A percentile compares a stretch with the other conserved stretches of the same genome.
phyloP scores from a whole-genome alignment of 495 filamentous ascomycete species.

The Evansstolkia leycettana region DNA sequence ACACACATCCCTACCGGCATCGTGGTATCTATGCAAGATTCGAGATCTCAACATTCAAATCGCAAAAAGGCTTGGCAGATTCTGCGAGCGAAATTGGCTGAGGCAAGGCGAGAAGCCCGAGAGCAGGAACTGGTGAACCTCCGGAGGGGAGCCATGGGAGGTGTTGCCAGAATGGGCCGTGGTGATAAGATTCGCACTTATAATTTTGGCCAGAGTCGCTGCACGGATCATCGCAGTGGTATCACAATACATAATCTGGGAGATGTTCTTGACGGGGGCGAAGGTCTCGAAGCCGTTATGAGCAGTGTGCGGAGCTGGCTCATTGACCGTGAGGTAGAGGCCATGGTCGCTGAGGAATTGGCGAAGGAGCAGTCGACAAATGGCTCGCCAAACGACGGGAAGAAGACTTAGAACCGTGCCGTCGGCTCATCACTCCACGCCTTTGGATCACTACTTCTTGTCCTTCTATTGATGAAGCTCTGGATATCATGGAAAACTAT shows the following conservation, averaged over 20 bases:
- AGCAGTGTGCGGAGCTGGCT: constrained; percentile 74
- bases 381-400: not conserved
- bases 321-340: constrained; percentile 61
- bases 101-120: constrained; percentile 65
- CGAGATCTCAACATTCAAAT: constrained; percentile 80
- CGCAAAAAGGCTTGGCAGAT: constrained; percentile 76
- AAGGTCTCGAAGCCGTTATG: constrained; percentile 63
- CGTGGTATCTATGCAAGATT: constrained; percentile 84
- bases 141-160: constrained; percentile 60
- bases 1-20: constrained; percentile 84
- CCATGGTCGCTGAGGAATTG: constrained; percentile 40
- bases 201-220: constrained; percentile 84
- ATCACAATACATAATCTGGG: constrained; percentile 71
- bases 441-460: too few species aligned
- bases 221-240: constrained; percentile 87
- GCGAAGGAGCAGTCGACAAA: constrained; percentile 7
- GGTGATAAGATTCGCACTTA: constrained; percentile 94
- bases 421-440: too few species aligned
- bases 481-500: too few species aligned
- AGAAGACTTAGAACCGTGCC: not conserved
- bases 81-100: constrained; percentile 71
- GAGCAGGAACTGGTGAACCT: constrained; percentile 69
- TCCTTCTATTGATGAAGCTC: too few species aligned
- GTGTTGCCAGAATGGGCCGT: constrained; percentile 68
- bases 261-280: constrained; percentile 62